Evolutionary conservation across 306 rosid genomes (phyloP), one percentile per base, ranked within the genome.

Genomic region (Cicer cuneatum): DNA sequence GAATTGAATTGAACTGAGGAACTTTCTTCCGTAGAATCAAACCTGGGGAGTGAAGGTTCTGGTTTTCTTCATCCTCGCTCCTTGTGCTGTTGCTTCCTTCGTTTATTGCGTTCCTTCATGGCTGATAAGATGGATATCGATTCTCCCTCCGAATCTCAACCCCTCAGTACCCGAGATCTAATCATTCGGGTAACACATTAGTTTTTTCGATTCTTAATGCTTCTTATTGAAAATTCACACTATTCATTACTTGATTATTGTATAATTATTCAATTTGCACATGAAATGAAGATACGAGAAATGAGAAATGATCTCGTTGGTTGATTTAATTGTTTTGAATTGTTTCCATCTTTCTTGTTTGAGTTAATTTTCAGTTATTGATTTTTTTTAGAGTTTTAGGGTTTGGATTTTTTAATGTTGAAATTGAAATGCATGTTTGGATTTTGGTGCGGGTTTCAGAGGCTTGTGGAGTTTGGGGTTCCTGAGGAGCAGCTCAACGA

Each of bases 71-170:
- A 85, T 74, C 70, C 74, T 70, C 83, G 83, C 78, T 94, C 87
- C 72, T 80, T 85, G 70, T 63, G 86, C 69, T 85, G 87, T 84
- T 89, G 80, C 83, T 43, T 86, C 71, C 61, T 69, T 79, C 83
- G 92, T 33, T 83, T 78, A 76, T 85, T 83, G 78, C 85, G 88
- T 78, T 81, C 81, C 49, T 35, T 73, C 60, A 74, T 85, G 86
- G 88, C 79, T 9, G 89, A 85, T 12, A 77, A 81, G 51, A 92
- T 92, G 98, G 96, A 92, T 42, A 79, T 87, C 76, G 92, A 92
- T 77, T 71, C 85, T 1, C 73, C 90, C 62, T 37, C 87, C 7
- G 87, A 84, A 24, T 80, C 86, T 5, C 71, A 71, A 15, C 46
- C 81, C 5, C 81, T 89, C 80, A 75, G 21, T 62, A 76, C 87